These are phyloP conservation scores for Dactylonectria estremocensis DNA, from an alignment of 2,329 filamentous ascomycete genomes.

Conservation along the genomic window DNA sequence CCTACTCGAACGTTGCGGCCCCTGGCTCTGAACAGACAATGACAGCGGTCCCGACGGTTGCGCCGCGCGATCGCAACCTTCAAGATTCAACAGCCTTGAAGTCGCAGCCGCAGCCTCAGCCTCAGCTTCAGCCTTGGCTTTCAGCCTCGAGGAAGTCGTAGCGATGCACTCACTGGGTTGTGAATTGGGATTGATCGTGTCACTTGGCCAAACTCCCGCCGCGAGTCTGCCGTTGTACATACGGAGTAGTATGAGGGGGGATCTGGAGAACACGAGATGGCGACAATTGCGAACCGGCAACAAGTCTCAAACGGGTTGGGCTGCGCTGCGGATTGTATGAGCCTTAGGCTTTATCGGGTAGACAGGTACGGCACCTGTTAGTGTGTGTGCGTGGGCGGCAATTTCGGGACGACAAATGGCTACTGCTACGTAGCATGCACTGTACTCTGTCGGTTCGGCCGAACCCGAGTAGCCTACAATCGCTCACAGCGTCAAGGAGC, in stretches of 20 bases:
- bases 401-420: slow-evolving; percentile 4
- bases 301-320: neutral
- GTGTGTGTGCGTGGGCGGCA: slow-evolving; percentile 2
- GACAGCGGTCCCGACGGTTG: slow-evolving; percentile 22
- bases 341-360: neutral
- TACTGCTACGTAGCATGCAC: neutral
- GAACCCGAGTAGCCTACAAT: slow-evolving; percentile 7
- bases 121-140: neutral
- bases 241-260: neutral
- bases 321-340: neutral
- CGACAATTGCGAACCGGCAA: neutral
- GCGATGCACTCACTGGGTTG: neutral
- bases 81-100: slow-evolving; percentile 10
- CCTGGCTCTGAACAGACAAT: slow-evolving; percentile 7
- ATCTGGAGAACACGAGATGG: neutral
- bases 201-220: neutral
- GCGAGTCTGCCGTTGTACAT: neutral
- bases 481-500: slow-evolving; percentile 25
- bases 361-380: neutral
- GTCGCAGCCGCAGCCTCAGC: neutral
- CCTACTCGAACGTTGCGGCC: slow-evolving; percentile 22
- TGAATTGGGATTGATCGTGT: neutral
- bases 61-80: slow-evolving; percentile 20
- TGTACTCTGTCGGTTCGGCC: slow-evolving; percentile 8
- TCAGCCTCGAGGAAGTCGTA: slow-evolving; percentile 1